These are phyloP conservation scores for Fusarium pseudonygamai DNA, from an alignment of 2,329 filamentous ascomycete genomes.

Conservation along the genomic window DNA sequence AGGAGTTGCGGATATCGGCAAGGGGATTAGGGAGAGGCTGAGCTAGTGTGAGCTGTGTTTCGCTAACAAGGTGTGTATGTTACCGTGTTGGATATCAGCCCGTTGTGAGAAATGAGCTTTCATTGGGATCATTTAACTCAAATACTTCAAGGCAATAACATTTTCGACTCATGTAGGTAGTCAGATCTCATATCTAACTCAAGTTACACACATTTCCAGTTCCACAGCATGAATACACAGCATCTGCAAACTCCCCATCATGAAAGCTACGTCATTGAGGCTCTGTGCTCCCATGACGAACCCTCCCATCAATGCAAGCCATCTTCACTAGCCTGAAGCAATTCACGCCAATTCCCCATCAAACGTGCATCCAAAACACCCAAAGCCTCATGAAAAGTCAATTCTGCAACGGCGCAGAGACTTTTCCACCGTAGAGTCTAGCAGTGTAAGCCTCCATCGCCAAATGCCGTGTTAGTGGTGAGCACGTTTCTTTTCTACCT, in stretches of 20 bases:
- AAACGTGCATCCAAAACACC: not conserved
- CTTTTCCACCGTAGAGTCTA: not conserved
- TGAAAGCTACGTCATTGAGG: conserved; percentile 38
- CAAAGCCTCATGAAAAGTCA: not conserved
- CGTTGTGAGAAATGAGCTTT: not conserved
- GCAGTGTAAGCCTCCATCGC: conserved; percentile 8
- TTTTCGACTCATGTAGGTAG: not conserved
- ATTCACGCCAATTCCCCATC: not conserved
- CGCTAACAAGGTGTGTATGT: not conserved
- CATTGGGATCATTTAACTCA: not conserved
- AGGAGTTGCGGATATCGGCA: conserved; percentile 31
- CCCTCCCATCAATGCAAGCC: not conserved
- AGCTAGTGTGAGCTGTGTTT: conserved; percentile 2
- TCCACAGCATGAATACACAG: not conserved
- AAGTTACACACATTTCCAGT: not conserved
- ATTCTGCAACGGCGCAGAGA: too few relatives aligned
- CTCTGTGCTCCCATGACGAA: conserved; percentile 23
- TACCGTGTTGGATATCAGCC: not conserved
- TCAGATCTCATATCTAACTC: not conserved
- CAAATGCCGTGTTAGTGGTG: conserved; percentile 12
- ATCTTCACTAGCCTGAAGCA: not conserved
- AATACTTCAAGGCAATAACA: not conserved
- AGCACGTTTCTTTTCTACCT: conserved; percentile 12
- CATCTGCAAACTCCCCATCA: conserved; percentile 6
- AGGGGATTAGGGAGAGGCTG: conserved; percentile 9